Evolutionary conservation across 805 yeast genomes (phyloP).

Genomic region (Saturnispora quitensis): DNA sequence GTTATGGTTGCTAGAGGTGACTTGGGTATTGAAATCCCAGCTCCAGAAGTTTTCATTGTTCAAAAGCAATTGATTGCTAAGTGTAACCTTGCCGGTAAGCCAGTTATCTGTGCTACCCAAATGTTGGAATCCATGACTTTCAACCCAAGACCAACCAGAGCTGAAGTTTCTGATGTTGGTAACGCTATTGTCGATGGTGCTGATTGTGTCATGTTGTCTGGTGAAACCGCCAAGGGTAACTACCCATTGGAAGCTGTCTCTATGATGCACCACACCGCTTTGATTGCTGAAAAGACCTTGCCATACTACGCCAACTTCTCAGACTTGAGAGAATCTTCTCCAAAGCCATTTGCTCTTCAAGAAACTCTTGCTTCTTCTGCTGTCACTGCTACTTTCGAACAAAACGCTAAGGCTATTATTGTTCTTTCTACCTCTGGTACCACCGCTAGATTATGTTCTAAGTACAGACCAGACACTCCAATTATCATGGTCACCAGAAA

Average conservation of each 20-base stretch:
- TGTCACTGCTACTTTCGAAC: constrained; percentile 93
- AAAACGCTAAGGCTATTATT: constrained; percentile 91
- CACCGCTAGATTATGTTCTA: constrained; percentile 92
- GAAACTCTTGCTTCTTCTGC: constrained; percentile 98
- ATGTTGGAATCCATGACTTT: constrained; percentile 99
- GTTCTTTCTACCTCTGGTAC: constrained; percentile 92
- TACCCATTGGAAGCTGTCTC: constrained; percentile 96
- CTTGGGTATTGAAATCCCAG: constrained; percentile 98
- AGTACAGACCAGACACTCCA: constrained; percentile 97
- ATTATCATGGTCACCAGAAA: constrained; percentile 97
- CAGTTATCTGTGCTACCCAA: constrained; percentile 99
- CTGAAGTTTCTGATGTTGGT: constrained; percentile 98
- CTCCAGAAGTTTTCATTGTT: constrained; percentile 96
- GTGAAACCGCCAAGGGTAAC: constrained; percentile 99
- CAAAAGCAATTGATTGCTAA: constrained; percentile 98
- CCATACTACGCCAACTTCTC: constrained; percentile 76
- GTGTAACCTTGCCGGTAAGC: constrained; percentile 99
- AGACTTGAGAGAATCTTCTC: constrained; percentile 79
- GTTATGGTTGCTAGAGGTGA: constrained; percentile 99
- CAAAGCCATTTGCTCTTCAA: constrained; percentile 83
- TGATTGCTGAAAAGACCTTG: constrained; percentile 94
- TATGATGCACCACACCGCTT: constrained; percentile 97
- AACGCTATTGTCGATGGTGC: constrained; percentile 99
- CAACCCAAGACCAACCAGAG: constrained; percentile 99
- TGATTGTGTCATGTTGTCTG: constrained; percentile 99